These are phyloP conservation scores for Sporothrix pallida DNA, from an alignment of 2,329 filamentous ascomycete species.

Conservation along the genomic window DNA sequence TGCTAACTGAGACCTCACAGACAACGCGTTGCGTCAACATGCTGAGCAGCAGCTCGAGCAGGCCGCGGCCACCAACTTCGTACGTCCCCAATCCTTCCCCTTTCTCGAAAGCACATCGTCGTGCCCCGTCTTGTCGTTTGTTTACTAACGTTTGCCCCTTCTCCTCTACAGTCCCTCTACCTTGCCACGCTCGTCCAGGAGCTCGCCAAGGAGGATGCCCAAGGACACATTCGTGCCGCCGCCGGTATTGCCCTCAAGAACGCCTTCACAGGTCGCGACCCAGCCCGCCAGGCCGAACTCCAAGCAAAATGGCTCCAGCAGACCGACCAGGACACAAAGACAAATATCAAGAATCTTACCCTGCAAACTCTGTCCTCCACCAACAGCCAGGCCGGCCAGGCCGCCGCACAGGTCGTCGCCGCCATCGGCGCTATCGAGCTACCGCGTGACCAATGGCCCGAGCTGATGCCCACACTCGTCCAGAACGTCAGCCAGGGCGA, in stretches of 20 bases:
- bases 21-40: constrained; percentile 85
- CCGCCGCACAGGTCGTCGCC: constrained; percentile 92
- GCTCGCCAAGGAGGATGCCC: constrained; percentile 86
- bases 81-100: constrained; percentile 54
- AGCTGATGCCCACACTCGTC: constrained; percentile 86
- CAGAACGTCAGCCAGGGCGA: constrained; percentile 88
- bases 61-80: constrained; percentile 94
- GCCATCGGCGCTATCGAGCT: constrained; percentile 95
- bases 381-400: constrained; percentile 82
- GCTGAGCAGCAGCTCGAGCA: constrained; percentile 93
- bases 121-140: background rate
- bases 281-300: constrained; percentile 82
- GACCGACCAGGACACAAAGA: constrained; percentile 81
- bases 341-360: constrained; percentile 85
- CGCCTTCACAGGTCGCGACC: constrained; percentile 93
- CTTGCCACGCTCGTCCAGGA: constrained; percentile 90
- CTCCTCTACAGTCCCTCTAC: constrained; percentile 74
- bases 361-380: constrained; percentile 82
- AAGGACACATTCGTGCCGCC: constrained; percentile 85
- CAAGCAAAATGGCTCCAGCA: constrained; percentile 92
- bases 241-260: constrained; percentile 98
- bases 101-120: too few relatives aligned
- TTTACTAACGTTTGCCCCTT: constrained; percentile 29
- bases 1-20: constrained; percentile 53
- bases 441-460: constrained; percentile 89